A percentile compares a stretch with the other conserved stretches of the same genome.
Evolutionary conservation across 192 early-diverging fungal genomes (phyloP).

Genomic region (Backusella tuberculispora): DNA sequence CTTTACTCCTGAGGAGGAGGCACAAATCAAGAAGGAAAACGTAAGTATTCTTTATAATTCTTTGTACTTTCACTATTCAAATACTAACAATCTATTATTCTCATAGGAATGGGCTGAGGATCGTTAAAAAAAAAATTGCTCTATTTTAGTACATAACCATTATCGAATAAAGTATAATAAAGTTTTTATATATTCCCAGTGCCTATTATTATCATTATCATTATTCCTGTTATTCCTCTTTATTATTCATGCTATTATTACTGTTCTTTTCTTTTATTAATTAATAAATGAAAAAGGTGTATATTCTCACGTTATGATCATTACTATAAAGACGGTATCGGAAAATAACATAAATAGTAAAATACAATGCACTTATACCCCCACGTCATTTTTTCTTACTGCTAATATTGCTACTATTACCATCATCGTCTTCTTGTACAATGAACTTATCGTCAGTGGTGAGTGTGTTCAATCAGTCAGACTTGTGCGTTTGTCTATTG

Average conservation of each 20-base stretch:
- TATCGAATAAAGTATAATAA: neutral
- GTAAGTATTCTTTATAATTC: slow-evolving; percentile 37
- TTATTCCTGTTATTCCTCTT: neutral
- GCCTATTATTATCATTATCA: neutral
- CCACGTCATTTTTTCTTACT: too few relatives aligned
- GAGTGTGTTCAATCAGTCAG: too few relatives aligned
- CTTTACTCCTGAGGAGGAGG: slow-evolving; percentile 96
- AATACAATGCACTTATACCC: too few relatives aligned
- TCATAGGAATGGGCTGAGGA: slow-evolving; percentile 50
- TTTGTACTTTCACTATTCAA: neutral
- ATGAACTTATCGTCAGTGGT: too few relatives aligned
- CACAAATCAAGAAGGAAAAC: slow-evolving; percentile 85
- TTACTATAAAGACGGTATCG: too few relatives aligned
- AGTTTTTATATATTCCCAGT: neutral
- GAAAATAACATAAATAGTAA: too few relatives aligned
- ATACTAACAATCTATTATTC: neutral
- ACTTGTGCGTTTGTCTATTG: too few relatives aligned
- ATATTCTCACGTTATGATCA: neutral
- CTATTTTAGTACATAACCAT: neutral
- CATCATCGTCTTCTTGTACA: too few relatives aligned
- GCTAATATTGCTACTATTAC: too few relatives aligned
- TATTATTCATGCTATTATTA: neutral
- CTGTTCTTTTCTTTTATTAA: too few relatives aligned
- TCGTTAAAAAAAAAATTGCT: slow-evolving; percentile 30
- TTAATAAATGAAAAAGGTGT: too few relatives aligned